Conservation (phyloP, 257 asterid species). For the Solanum raphanifolium region DNA sequence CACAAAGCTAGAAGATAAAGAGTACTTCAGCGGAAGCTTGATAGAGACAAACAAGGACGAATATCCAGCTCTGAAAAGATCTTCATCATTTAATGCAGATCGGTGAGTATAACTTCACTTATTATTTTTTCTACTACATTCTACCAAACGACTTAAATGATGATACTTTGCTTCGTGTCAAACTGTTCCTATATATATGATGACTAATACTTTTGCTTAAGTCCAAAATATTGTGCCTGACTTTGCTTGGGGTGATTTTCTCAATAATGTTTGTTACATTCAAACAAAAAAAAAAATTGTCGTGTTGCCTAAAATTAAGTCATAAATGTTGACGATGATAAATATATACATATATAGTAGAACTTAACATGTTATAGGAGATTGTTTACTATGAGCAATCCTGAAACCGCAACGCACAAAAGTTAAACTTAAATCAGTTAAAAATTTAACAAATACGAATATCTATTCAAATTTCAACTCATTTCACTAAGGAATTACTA, state of each 20-base stretch:
- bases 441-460: neutral
- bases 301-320: neutral
- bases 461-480: neutral
- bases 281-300: neutral
- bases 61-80: slow-evolving; percentile 49
- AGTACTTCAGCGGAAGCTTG: slow-evolving; percentile 64
- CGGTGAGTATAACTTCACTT: slow-evolving; percentile 16
- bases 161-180: neutral
- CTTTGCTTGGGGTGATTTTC: neutral
- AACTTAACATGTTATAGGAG: too few relatives aligned
- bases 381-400: neutral
- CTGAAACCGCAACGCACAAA: neutral
- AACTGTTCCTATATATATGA: neutral
- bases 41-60: slow-evolving; percentile 52
- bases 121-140: neutral
- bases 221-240: neutral
- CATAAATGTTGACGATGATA: neutral
- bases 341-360: neutral
- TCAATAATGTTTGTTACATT: neutral
- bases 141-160: neutral
- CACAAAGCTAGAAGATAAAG: slow-evolving; percentile 51
- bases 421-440: neutral
- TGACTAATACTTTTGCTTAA: neutral
- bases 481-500: neutral
- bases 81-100: slow-evolving; percentile 68